These are phyloP conservation scores for Trichoderma sp. DNA, from an alignment of 2,329 filamentous ascomycete species.

Conservation along the genomic window DNA sequence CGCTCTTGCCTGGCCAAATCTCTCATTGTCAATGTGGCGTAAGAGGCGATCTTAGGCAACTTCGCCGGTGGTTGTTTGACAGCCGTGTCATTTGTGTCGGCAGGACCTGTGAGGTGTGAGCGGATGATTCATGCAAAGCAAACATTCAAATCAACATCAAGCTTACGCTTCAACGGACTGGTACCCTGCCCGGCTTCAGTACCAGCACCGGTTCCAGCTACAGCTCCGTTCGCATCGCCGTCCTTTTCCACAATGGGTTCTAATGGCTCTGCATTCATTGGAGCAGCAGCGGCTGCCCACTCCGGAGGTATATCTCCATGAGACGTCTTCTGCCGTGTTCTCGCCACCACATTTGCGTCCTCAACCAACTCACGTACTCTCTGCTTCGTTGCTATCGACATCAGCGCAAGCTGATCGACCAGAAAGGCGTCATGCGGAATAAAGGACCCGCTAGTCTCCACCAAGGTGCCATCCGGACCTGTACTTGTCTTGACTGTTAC, in stretches of 20 bases:
- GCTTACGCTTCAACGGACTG: constrained; percentile 61
- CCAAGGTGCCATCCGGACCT: constrained; percentile 61
- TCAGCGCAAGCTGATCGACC: constrained; percentile 76
- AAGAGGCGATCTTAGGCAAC: constrained; percentile 51
- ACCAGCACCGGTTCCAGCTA: constrained; percentile 40
- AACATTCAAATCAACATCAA: neutral
- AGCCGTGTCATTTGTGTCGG: constrained; percentile 33
- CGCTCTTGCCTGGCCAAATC: constrained; percentile 64
- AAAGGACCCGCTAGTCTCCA: constrained; percentile 64
- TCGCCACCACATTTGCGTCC: constrained; percentile 69
- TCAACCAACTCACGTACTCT: constrained; percentile 72
- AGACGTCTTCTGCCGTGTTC: constrained; percentile 71
- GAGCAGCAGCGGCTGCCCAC: constrained; percentile 69
- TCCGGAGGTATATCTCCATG: constrained; percentile 76
- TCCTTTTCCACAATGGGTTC: constrained; percentile 30
- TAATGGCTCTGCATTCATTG: constrained; percentile 42
- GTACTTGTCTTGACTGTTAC: constrained; percentile 55
- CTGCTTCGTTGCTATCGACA: constrained; percentile 82
- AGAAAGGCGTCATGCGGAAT: constrained; percentile 73
- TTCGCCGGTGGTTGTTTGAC: constrained; percentile 44
- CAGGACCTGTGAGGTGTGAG: constrained; percentile 36
- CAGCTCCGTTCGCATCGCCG: constrained; percentile 35
- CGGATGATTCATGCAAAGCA: neutral
- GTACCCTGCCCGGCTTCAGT: constrained; percentile 54
- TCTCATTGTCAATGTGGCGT: constrained; percentile 55